Evolutionary conservation across 305 asterid genomes (phyloP), one percentile per base, ranked within the genome.

Genomic region (Fraxinus albicans): DNA sequence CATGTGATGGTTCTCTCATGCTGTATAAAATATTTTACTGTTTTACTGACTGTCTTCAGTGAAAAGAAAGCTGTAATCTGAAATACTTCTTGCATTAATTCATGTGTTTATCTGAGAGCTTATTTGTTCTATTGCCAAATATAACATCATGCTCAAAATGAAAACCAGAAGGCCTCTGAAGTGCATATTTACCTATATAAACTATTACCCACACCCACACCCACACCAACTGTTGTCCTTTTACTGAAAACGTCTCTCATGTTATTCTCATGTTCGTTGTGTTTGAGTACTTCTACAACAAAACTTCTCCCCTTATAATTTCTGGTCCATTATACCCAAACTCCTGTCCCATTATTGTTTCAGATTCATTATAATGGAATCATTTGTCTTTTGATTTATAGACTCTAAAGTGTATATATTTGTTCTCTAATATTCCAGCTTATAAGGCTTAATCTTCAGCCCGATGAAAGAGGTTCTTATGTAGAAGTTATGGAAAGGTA

Each of bases 401-500:
- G 84, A 36, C 79, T 42, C 74, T 67, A 12, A 67, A 65, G 3
- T 67, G 55, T 77, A 35, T 77, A 3, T 77, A 27, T 87, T 80
- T 78, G 50, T 33, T 77, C 65, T 70, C 77, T 33, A 70, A 60
- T 81, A 79, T 79, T 89, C 75, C 94, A 96, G 99, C 97, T 96
- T 82, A 84, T 96, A 86, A 96, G 92, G 92, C 87, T 95, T 65
- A 96, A 93, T 90, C 97, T 93, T 86, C 97, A 95, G 77, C 96
- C 98, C 55, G 98, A 96, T 87, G 86, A 91, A 67, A 92, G 91
- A 86, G 99, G 98, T 82, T 96, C 97, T 69, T 95, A 92, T 86
- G 98, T 96, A 79, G 98, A 96, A 88, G 98, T 96, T 81, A 91
- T 96, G 76, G 99, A 96, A 85, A 91, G 95, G 87, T 95, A 88